Evolutionary conservation across 202 grass and related monocot genomes (phyloP), one percentile per base, ranked within the genome.

Genomic region (Panicum virgatum): DNA sequence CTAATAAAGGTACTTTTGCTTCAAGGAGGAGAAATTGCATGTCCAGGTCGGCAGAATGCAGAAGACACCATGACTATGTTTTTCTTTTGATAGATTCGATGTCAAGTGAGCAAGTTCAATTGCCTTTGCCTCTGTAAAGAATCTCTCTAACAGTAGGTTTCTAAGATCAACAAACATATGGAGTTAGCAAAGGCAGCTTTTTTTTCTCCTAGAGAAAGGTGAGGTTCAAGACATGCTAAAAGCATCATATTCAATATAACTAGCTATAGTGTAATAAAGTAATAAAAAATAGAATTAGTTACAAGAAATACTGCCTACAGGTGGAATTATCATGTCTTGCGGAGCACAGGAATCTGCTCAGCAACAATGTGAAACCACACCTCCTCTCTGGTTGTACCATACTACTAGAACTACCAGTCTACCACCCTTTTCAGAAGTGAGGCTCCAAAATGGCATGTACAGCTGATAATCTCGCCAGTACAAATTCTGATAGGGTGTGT

Each of bases 371-470:
- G 67, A 83, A 79, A 53, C 61, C 52, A 48, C 52, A 52, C 59
- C 45, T 11, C 25, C 36, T 32, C 62, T 25, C 13, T 46, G 15
- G 53, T 50, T 86, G 69, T 40, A 75, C 16, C 22, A 56, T 38
- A 68, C 30, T 20, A 70, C 51, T 54, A n/a, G 1, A 22, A n/a
- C 51, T 22, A 72, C 27, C 69, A 51, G 45, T 26, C 25, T 50
- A 51, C 74, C 69, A 46, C 44, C n/a, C 68, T 73, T 86, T 75
- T 54, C n/a, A 67, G 20, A 69, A 75, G 70, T n/a, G 44, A 64
- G 66, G 84, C 75, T 80, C 53, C 75, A 82, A 86, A 86, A 80
- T 77, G 77, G 45, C 83, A 83, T 90, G 74, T 87, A 83, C 75
- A 66, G 69, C 37, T 46, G 79, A 56, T 73, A 68, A 60, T 69